Conservation (phyloP, 2,329 filamentous ascomycete species). For the Trichocomaceae sp. region DNA sequence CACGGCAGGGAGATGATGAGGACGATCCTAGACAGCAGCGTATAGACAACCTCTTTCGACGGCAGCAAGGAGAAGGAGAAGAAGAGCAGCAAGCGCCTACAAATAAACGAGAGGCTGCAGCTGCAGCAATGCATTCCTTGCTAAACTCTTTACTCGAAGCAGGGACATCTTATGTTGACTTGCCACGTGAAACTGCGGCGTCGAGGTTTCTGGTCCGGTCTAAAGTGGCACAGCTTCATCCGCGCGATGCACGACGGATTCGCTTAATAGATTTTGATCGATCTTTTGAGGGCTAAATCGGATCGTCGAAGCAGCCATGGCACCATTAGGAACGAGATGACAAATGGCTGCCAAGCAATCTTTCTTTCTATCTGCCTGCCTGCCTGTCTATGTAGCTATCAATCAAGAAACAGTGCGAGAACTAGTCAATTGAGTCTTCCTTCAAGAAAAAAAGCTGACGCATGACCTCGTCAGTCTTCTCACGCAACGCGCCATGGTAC, state of each 20-base stretch:
- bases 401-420: not conserved
- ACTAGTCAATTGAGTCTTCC: conserved; percentile 58
- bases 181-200: conserved; percentile 47
- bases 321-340: not conserved
- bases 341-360: not conserved
- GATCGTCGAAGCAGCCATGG: not conserved
- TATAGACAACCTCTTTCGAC: conserved; percentile 47
- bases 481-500: conserved; percentile 77
- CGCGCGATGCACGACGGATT: conserved; percentile 47
- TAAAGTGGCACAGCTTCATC: conserved; percentile 52
- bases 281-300: conserved; percentile 23
- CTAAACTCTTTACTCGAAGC: conserved; percentile 43
- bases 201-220: conserved; percentile 49
- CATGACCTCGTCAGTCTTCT: conserved; percentile 68
- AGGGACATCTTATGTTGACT: conserved; percentile 42
- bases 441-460: conserved; percentile 68
- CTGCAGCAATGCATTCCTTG: conserved; percentile 41
- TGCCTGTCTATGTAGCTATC: not conserved
- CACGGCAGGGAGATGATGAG: conserved; percentile 25
- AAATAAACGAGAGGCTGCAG: conserved; percentile 45
- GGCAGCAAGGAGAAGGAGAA: conserved; percentile 20
- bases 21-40: conserved; percentile 38
- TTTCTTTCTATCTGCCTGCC: too few relatives aligned
- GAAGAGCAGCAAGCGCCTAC: conserved; percentile 18
- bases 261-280: conserved; percentile 50